Conservation (phyloP, 495 filamentous ascomycete species). For the Penicillium robsamsonii region DNA sequence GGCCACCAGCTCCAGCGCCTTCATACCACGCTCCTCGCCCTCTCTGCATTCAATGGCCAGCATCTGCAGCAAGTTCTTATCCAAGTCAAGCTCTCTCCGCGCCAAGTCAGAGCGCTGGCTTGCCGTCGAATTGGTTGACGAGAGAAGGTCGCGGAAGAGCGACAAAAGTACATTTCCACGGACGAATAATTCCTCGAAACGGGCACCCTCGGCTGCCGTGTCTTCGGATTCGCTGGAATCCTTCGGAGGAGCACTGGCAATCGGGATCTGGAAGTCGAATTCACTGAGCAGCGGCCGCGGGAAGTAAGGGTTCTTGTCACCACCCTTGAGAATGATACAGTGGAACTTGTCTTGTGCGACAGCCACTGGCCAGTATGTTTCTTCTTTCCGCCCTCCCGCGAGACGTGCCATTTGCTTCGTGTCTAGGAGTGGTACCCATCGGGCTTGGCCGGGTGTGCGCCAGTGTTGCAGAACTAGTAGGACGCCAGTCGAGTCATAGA, state of each 20-base stretch:
- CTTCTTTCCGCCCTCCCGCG: conserved; percentile 76
- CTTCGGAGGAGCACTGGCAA: conserved; percentile 53
- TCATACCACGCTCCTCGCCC: conserved; percentile 90
- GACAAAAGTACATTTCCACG: conserved; percentile 67
- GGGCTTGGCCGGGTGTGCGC: conserved; percentile 78
- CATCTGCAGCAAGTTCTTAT: conserved; percentile 86
- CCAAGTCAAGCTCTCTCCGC: conserved; percentile 71
- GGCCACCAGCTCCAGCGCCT: conserved; percentile 79
- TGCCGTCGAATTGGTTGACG: conserved; percentile 56
- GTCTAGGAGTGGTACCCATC: conserved; percentile 89
- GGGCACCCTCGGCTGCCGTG: conserved; percentile 37
- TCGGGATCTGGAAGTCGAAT: conserved; percentile 86
- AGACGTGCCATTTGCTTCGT: conserved; percentile 80
- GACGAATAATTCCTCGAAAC: conserved; percentile 74
- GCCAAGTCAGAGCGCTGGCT: conserved; percentile 67
- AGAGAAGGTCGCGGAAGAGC: conserved; percentile 67
- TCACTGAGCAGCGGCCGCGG: conserved; percentile 87
- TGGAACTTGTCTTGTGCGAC: conserved; percentile 91
- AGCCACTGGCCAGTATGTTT: conserved; percentile 93
- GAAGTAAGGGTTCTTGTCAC: conserved; percentile 91
- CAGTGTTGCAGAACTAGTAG: conserved; percentile 86
- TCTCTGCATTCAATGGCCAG: conserved; percentile 86
- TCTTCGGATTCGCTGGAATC: conserved; percentile 39
- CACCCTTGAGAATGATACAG: conserved; percentile 97
- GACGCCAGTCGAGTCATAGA: conserved; percentile 88